Percentiles rank a stretch among this genome's conserved stretches.
Evolutionary conservation across 2,329 filamentous ascomycete species (phyloP).

Genomic region (Emergomyces orientalis): DNA sequence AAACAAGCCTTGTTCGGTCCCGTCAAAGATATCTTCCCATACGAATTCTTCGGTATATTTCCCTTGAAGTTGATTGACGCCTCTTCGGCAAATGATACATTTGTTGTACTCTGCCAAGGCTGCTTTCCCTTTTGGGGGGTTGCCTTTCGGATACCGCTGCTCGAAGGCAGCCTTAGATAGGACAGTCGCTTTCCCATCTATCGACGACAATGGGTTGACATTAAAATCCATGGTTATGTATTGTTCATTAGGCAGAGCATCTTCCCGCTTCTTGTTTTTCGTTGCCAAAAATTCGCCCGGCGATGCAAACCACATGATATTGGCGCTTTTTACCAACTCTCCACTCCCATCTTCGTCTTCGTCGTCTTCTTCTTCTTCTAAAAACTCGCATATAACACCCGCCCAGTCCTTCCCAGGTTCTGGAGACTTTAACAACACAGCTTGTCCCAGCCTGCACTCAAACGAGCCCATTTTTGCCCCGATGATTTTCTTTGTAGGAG

Average conservation of each 20-base stretch:
- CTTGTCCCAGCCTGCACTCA: constrained; percentile 70
- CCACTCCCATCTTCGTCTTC: constrained; percentile 54
- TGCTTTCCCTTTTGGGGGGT: constrained; percentile 53
- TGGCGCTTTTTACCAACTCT: constrained; percentile 56
- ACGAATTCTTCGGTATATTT: constrained; percentile 86
- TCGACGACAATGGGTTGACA: constrained; percentile 73
- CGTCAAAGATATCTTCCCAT: constrained; percentile 77
- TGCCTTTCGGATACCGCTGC: constrained; percentile 61
- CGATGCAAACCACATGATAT: constrained; percentile 87
- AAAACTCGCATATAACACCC: constrained; percentile 75
- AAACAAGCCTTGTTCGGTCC: constrained; percentile 56
- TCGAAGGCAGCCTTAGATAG: constrained; percentile 63
- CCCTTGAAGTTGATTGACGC: constrained; percentile 78
- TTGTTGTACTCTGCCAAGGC: constrained; percentile 67
- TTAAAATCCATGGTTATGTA: constrained; percentile 87
- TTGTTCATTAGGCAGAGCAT: constrained; percentile 78
- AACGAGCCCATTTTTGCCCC: constrained; percentile 78
- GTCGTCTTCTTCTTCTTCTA: constrained; percentile 61
- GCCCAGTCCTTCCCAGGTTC: constrained; percentile 85
- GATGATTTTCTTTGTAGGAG: constrained; percentile 47
- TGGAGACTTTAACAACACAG: constrained; percentile 78
- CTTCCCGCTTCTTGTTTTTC: constrained; percentile 68
- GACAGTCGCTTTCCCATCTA: constrained; percentile 79
- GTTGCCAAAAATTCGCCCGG: constrained; percentile 82
- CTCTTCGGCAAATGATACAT: constrained; percentile 79